These are phyloP conservation scores for Fragilariopsis cylindrus DNA, from an alignment of 108 stramenopile species.

Conservation along the genomic window DNA sequence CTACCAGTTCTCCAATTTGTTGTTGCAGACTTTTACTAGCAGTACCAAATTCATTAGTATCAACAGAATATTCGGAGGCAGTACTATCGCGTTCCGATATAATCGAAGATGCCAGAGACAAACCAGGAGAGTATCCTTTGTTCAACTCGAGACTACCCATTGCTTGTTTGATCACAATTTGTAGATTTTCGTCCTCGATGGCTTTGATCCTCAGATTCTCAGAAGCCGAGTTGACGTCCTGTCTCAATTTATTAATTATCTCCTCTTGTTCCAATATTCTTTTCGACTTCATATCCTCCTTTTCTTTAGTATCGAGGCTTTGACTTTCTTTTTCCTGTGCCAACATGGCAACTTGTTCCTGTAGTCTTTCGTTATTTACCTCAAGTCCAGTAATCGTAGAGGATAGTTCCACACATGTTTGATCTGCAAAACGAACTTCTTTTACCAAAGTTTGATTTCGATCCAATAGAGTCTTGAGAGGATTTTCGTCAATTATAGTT, in stretches of 20 bases:
- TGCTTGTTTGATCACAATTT: background rate
- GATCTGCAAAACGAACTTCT: constrained; percentile 85
- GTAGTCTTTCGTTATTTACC: constrained; percentile 19
- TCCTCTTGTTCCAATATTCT: background rate
- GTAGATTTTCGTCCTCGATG: constrained; percentile 4
- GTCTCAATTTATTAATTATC: constrained; percentile 4
- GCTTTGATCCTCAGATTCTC: background rate
- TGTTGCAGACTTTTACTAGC: constrained; percentile 9
- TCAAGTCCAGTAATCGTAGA: constrained; percentile 34
- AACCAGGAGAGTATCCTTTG: background rate
- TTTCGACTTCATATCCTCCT: background rate
- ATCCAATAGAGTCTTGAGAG: constrained; percentile 50
- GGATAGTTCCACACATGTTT: constrained; percentile 81
- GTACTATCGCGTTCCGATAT: constrained; percentile 5
- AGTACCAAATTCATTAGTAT: background rate
- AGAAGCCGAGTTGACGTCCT: background rate
- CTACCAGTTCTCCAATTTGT: constrained; percentile 12
- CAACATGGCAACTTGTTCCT: constrained; percentile 17
- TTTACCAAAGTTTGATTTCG: constrained; percentile 81
- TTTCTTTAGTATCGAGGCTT: background rate
- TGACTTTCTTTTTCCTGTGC: constrained; percentile 18
- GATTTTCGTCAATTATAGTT: constrained; percentile 37
- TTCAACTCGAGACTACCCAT: background rate
- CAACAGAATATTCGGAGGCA: background rate
- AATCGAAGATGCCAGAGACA: constrained; percentile 7